These are phyloP conservation scores for Rhodosporidiobolus sp. DNA, from an alignment of 768 basidiomycete species.

Conservation along the genomic window DNA sequence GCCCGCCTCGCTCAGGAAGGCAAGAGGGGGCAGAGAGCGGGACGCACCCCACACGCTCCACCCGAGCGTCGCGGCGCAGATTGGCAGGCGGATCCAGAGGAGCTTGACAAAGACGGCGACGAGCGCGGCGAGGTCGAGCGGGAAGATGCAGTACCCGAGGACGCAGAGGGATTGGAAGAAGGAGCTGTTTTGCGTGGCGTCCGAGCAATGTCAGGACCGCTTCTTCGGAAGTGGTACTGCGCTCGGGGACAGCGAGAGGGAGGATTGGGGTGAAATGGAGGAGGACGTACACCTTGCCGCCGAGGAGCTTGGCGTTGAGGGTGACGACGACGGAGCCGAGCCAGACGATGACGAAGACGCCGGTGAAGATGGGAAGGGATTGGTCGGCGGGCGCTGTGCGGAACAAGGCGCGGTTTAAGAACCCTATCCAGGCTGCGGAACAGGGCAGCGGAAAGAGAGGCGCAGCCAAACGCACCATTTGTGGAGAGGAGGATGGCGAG, in stretches of 20 bases:
- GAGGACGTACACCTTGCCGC: constrained; percentile 51
- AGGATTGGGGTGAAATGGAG: neutral
- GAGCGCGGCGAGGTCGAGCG: constrained; percentile 83
- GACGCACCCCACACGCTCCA: constrained; percentile 92
- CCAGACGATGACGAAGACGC: constrained; percentile 79
- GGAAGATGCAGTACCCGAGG: constrained; percentile 91
- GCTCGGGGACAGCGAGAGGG: too few relatives aligned
- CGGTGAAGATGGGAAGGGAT: constrained; percentile 83
- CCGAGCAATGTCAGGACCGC: constrained; percentile 16
- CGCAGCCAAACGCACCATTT: constrained; percentile 57
- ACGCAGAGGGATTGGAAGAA: constrained; percentile 97
- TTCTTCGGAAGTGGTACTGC: too few relatives aligned
- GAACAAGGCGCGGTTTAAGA: too few relatives aligned
- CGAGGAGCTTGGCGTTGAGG: constrained; percentile 76
- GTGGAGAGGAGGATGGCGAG: constrained; percentile 81
- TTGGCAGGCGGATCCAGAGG: constrained; percentile 80
- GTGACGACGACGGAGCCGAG: constrained; percentile 87
- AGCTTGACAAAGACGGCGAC: constrained; percentile 77
- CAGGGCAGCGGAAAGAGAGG: neutral
- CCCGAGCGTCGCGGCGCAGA: constrained; percentile 81
- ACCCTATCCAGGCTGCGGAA: too few relatives aligned
- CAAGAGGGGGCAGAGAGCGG: neutral
- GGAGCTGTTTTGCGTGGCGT: constrained; percentile 55
- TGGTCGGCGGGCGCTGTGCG: constrained; percentile 74
- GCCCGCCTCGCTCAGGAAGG: neutral